Base-by-base conservation (phyloP, 2,329 filamentous ascomycete genomes). In the Penicillium digitatum region DNA sequence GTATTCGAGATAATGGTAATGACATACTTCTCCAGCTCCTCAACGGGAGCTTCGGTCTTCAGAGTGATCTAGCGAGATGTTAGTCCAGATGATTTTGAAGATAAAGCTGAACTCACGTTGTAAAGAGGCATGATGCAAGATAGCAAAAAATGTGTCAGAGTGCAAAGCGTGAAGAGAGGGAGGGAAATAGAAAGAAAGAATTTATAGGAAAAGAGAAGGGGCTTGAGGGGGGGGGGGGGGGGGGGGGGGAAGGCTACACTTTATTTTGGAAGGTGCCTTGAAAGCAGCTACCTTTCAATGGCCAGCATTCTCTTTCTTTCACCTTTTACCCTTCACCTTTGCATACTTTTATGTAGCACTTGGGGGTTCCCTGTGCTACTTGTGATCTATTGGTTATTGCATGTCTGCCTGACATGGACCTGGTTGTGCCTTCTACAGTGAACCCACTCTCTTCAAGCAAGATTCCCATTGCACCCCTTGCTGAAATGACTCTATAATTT, bases 21-120 rank as follows among this genome's bases (percentile, higher is more conserved):
- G n/a, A 61, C 82, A 64, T 76, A 90, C 87, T 82, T 81, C 47
- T 85, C 77, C 62, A 95, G 79, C 69, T 95, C 79, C 31, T 85
- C 83, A 45, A 78, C 69, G 55, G 83, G 81, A 61, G 87, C 85
- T 59, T 85, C 83, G 38, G 85, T 78, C 76, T 94, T 93, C 75
- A 89, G 83, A 54, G 90, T 90, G 62, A 96, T 84, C 91, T 96
- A 57, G 16, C 26, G 16, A 45, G 14, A 47, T 37, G n/a, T 58
- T 24, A 59, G 56, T 38, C 14, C 10, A 27, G 24, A 22, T 20
- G 26, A 38, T 43, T 20, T 18, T 29, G 6, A 20, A 39, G 14
- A 20, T 10, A 3, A 24, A 11, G 38, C 16, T 3, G 5, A 16
- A 65, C 68, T 29, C 64, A 75, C 73, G 57, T 74, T 75, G 68